Conservation (phyloP, 306 rosid species). For the Castanea sativa region DNA sequence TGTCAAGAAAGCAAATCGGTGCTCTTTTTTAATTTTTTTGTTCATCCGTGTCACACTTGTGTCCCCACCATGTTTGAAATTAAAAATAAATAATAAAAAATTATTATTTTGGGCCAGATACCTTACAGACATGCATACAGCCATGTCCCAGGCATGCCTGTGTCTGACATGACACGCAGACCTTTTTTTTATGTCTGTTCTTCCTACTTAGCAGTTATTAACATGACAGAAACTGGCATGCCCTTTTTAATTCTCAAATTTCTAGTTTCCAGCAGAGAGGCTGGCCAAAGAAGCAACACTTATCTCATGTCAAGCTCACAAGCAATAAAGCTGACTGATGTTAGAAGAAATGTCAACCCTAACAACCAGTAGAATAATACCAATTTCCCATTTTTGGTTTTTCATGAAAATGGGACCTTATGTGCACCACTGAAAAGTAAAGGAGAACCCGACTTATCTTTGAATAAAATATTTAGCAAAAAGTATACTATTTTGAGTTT, state of each 20-base stretch:
- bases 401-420: background rate
- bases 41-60: no score
- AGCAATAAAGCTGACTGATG: background rate
- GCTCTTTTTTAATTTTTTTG: no score
- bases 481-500: background rate
- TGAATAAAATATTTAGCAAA: background rate
- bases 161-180: no score
- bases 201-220: no score
- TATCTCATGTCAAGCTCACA: background rate
- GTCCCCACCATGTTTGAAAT: no score
- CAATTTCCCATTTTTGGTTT: background rate
- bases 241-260: background rate
- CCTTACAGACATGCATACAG: no score
- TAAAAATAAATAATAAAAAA: no score
- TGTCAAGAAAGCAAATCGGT: no score
- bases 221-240: background rate
- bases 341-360: background rate
- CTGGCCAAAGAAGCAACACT: background rate
- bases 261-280: background rate
- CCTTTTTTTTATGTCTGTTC: no score
- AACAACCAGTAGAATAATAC: background rate
- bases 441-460: background rate
- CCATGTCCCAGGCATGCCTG: no score
- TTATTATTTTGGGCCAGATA: no score
- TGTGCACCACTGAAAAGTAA: background rate